Evolutionary conservation across 768 basidiomycete genomes (phyloP), one percentile per base, ranked within the genome.

Genomic region (Filobasidium floriforme): DNA sequence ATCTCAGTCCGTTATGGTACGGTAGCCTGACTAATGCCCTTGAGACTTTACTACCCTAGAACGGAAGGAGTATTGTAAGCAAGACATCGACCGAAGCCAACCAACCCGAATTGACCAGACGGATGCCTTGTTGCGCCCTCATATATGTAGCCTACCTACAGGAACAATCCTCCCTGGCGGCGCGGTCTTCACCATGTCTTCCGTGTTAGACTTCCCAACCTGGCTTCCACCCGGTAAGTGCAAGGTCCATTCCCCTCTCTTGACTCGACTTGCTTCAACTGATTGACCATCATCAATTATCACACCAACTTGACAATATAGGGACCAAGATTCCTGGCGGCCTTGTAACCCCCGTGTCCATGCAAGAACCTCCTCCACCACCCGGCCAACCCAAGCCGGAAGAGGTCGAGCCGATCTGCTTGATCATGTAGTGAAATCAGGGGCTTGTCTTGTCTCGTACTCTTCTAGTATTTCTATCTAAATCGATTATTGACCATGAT

Each of bases 301-400:
- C n/a, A n/a, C n/a, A n/a, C n/a, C n/a, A n/a, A n/a, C n/a, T n/a
- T n/a, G n/a, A n/a, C n/a, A n/a, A n/a, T n/a, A n/a, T 24, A 60
- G 65, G 65, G n/a, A 59, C 67, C 19, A 68, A 68, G 63, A 68
- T 68, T 52, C 67, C 67, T 40, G 67, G 67, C 41, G 67, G 67
- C 24, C 62, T 68, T 62, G 62, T 68, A 0, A 68, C 67, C 32
- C 67, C 67, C 15, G 67, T 68, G 9, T 65, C 63, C 2, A 59
- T 65, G 55, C 63, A 65, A 24, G 26, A 9, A 12, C 28, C 46
- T 4, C 40, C 40, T 22, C 24, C 14, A 5, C 32, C 59, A 7
- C 59, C 59, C 6, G 62, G 32, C 5, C 32, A 57, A 43, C 22
- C 19, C 3, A 22, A 37, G 29, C 32, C 22, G 3, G 37, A 59